Evolutionary conservation across 2,329 filamentous ascomycete genomes (phyloP), one percentile per base, ranked within the genome.

Genomic region (Cryphonectria japonica): DNA sequence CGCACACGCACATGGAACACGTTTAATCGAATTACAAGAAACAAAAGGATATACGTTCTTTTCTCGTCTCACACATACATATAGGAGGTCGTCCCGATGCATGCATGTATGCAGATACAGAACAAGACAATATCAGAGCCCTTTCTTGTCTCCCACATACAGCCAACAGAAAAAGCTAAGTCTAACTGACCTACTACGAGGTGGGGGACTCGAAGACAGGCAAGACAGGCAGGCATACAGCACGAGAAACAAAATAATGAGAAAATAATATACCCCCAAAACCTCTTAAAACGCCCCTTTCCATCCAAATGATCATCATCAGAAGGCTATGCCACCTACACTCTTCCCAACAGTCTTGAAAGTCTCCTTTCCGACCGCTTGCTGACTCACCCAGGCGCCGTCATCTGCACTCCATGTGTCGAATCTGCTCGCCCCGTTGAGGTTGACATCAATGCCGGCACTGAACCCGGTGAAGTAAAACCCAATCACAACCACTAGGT

Each of bases 401-500:
- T 86, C 86, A 72, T 88, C 83, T 1, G 77, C 76, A 26, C 83
- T 83, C 79, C 89, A 82, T 1, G 83, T 83, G 72, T 90, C 88
- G 70, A 89, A 89, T 54, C 87, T 81, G 71, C 83, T 80, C 72
- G 79, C 57, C 0, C 74, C 75, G 26, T 26, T 34, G 2, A 41
- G 6, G 22, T n/a, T 54, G 8, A 66, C 62, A 26, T 72, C 71
- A 3, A 72, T 54, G 8, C 71, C 69, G 11, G 68, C 62, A 16
- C 75, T 75, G 14, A 76, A 89, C 39, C 88, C 85, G 67, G 93
- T 94, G 71, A 97, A 92, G 82, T 94, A 98, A 84, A 97, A 99
- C 1, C 96, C 96, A 61, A 93, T 89, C 39, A 98, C 85, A 65
- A 99, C 94, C 39, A 98, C 96, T 34, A 98, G 82, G 80, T 99